Base-by-base conservation (phyloP, 257 asterid species). In the Solanum gracilifrons region DNA sequence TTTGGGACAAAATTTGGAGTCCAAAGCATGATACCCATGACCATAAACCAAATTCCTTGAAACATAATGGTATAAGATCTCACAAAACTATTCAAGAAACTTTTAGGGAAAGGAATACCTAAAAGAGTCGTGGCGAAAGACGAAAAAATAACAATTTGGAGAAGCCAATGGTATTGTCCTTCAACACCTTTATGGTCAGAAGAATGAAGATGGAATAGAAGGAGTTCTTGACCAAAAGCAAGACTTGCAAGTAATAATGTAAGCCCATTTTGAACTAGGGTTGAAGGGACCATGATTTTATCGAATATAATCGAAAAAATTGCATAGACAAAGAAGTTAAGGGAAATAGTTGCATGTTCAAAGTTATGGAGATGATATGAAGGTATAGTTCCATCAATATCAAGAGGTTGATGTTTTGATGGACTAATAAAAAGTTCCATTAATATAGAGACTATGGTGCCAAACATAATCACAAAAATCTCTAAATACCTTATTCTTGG, bases 151-250 rank as follows among this genome's bases (percentile, higher is more conserved):
- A 93, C 89, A 29, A 92, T 37, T 88, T 95, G 97, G 9, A 94
- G 93, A 7, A 95, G 94, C 93, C 92, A 93, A 64, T 96, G 99
- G 94, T 96, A 96, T 82, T 93, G 95, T 11, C 97, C 99, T 84
- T 96, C 99, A 6, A 95, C 62, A 0, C 99, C 99, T 90, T 87
- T 87, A 83, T 96, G 98, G 71, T 96, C 98, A 7, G 96, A 90
- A 1, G 99, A 95, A 85, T 96, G 99, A 66, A 96, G 92, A 87
- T 94, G 96, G 79, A 96, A 90, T 29, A 93, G 91, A 23, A 96
- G 92, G 12, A 95, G 92, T 91, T 95, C 94, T 89, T 94, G 99
- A 86, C 88, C 89, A 68, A 96, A 95, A 3, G 98, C 94, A 13
- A 90, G 18, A 13, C 95, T 95, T 73, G 92, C 96, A 58, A 95